Base-by-base conservation (phyloP, 148 eudicot genomes). In the Oxyria digyna region DNA sequence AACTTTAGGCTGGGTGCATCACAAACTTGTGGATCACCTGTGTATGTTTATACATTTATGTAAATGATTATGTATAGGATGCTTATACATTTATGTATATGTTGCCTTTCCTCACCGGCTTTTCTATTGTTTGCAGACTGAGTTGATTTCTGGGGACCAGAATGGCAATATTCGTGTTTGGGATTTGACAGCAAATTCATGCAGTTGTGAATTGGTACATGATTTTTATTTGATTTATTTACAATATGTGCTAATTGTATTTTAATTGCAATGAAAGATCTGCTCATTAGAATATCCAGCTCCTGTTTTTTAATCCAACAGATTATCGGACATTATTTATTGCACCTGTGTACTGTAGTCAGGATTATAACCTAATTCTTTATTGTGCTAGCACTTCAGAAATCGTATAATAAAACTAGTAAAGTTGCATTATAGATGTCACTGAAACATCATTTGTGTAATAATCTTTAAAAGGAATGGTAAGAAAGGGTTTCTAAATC, bases 111-210 rank as follows among this genome's bases (percentile, higher is more conserved):
- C 35, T 15, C n/a, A 29, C 37, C 18, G 18, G n/a, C 45, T 65
- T 65, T 20, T 38, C 37, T 43, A 21, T 15, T 52, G 68, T 75
- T 66, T 80, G 79, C 87, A 91, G 97, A 91, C 82, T 13, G 97
- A 91, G 78, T 79, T 91, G 67, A 91, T 91, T 78, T 91, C 97
- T 49, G 98, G 98, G 70, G 98, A 93, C 84, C 98, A 93, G 79
- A 89, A 93, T 78, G 98, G 98, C 67, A 93, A 93, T 72, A 93
- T 93, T 69, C 91, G 98, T 59, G 98, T 93, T 35, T 93, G 98
- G 98, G 98, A 93, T 78, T 80, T 93, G 83, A 93, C 87, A 62
- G 96, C 98, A 74, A 93, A 89, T 80, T 93, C 98, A 27, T 93
- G 98, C 77, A 93, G 98, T 81, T 93, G 96, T 84, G 98, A 93